phyloP scores from a whole-genome alignment of 179 eudicot species.

The Heliamphora pulchella region DNA sequence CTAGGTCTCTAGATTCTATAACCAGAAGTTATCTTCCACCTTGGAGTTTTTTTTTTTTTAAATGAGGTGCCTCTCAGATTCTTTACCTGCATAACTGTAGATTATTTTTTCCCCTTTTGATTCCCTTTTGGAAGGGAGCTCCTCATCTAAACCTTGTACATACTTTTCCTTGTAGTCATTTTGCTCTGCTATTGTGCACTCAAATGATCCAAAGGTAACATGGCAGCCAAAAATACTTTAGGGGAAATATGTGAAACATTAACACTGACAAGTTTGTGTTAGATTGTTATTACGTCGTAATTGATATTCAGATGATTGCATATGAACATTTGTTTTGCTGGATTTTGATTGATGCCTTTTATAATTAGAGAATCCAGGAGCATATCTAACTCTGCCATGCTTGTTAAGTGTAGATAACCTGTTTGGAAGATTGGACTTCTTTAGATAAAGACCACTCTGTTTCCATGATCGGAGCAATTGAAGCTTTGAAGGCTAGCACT shows the following conservation, averaged over 20 bases:
- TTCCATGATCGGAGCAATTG: slow-evolving; percentile 81
- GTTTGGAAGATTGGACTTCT: slow-evolving; percentile 86
- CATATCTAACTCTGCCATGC: slow-evolving; percentile 7
- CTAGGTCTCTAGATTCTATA: not conserved
- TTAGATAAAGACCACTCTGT: slow-evolving; percentile 65
- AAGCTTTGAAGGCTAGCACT: slow-evolving; percentile 95
- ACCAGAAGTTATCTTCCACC: not conserved
- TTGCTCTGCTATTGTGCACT: not conserved
- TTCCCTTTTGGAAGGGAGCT: not conserved
- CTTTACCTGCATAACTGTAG: not conserved
- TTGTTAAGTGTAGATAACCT: slow-evolving; percentile 44
- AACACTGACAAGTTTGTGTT: not conserved
- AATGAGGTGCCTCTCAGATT: not conserved
- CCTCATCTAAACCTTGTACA: slow-evolving; percentile 8
- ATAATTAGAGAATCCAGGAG: not conserved
- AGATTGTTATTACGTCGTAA: not conserved
- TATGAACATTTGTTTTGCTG: not conserved
- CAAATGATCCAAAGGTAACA: not conserved
- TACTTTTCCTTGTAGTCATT: not conserved
- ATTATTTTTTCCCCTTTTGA: not conserved
- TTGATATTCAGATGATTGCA: not conserved
- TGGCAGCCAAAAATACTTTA: not conserved
- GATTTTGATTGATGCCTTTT: not conserved
- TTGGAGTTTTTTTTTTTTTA: not conserved
- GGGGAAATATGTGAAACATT: not conserved